These are phyloP conservation scores for Massospora cicadina DNA, from an alignment of 371 early-diverging fungal genomes.

Conservation along the genomic window DNA sequence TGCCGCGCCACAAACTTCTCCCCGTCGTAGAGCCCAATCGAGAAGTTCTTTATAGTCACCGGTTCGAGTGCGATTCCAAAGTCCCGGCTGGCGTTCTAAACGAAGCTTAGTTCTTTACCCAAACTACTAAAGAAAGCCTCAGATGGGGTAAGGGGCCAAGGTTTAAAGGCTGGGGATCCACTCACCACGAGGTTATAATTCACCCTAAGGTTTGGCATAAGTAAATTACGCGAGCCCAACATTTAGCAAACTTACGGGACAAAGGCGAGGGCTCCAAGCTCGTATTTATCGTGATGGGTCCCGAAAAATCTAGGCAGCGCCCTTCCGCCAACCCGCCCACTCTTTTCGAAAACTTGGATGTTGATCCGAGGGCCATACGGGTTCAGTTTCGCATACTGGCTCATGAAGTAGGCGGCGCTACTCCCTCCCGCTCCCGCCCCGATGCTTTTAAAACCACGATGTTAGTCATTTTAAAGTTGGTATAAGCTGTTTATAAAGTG, in stretches of 20 bases:
- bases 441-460: too few species aligned
- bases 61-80: not conserved
- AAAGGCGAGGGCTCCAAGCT: slow-evolving; percentile 3
- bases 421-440: slow-evolving; percentile 8
- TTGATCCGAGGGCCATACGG: too few species aligned
- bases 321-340: slow-evolving; percentile 4
- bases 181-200: slow-evolving; percentile 4
- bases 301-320: not conserved
- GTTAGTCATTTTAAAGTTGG: too few species aligned
- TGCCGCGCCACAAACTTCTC: not conserved
- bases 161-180: too few species aligned
- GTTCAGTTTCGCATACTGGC: not conserved
- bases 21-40: slow-evolving; percentile 5
- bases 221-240: not conserved
- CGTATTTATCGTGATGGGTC: not conserved
- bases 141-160: too few species aligned
- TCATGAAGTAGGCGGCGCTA: not conserved
- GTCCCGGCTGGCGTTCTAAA: slow-evolving; percentile 2
- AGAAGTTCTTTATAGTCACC: not conserved
- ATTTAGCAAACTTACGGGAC: too few species aligned
- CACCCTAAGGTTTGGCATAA: too few species aligned
- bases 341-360: slow-evolving; percentile 2
- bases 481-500: too few species aligned
- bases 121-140: too few species aligned
- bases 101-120: too few species aligned